Conservation (phyloP, 1,139 yeast genomes). For the Hemisphaericaspora xylofermentans region DNA sequence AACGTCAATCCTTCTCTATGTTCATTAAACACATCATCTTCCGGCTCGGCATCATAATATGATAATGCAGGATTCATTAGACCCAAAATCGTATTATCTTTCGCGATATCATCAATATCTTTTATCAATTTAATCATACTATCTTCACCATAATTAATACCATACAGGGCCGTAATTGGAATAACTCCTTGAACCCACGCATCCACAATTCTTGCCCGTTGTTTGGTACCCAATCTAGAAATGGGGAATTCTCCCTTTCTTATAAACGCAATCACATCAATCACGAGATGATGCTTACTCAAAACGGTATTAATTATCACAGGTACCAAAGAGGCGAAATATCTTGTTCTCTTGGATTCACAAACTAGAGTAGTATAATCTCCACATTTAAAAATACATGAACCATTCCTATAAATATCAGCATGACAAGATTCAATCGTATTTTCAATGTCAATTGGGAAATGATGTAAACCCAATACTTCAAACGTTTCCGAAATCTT, state of each 20-base stretch:
- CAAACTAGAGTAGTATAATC: slow-evolving; percentile 79
- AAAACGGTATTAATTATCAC: slow-evolving; percentile 76
- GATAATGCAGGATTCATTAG: slow-evolving; percentile 45
- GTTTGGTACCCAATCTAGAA: slow-evolving; percentile 72
- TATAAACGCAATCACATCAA: slow-evolving; percentile 83
- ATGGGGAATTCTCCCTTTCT: slow-evolving; percentile 63
- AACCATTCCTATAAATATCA: slow-evolving; percentile 56
- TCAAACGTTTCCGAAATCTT: slow-evolving; percentile 87
- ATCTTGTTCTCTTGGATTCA: slow-evolving; percentile 55
- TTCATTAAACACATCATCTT: slow-evolving; percentile 32
- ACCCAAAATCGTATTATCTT: slow-evolving; percentile 44
- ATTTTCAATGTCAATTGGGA: slow-evolving; percentile 79
- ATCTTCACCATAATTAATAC: slow-evolving; percentile 66
- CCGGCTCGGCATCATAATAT: slow-evolving; percentile 36
- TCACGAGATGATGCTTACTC: slow-evolving; percentile 79
- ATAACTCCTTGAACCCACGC: slow-evolving; percentile 53
- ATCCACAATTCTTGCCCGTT: slow-evolving; percentile 67
- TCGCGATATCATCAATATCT: slow-evolving; percentile 46
- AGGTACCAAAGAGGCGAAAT: slow-evolving; percentile 76
- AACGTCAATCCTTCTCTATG: slow-evolving; percentile 30
- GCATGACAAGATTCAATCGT: slow-evolving; percentile 70
- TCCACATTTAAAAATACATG: slow-evolving; percentile 79
- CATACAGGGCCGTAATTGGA: slow-evolving; percentile 44
- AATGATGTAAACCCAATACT: slow-evolving; percentile 85
- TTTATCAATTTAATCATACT: slow-evolving; percentile 55